Evolutionary conservation across 192 early-diverging fungal genomes (phyloP).

Genomic region (Linnemannia elongata): DNA sequence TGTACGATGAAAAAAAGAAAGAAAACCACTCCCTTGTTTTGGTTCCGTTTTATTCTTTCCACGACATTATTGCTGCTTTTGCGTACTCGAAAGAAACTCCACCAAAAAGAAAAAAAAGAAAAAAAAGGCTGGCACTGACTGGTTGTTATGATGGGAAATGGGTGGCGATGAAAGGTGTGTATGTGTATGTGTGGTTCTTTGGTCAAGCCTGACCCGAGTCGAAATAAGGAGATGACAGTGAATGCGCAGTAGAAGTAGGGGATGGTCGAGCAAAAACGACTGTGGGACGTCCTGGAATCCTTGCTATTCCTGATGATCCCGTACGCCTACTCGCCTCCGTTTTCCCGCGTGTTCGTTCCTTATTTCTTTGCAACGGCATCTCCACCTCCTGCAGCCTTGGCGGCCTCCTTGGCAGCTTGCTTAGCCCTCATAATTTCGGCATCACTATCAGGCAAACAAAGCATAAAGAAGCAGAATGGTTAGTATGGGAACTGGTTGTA

Average conservation of each 20-base stretch:
- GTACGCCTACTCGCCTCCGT: not conserved
- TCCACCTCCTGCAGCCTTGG: slow-evolving; percentile 11
- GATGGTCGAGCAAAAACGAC: not conserved
- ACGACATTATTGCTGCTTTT: not conserved
- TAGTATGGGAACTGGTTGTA: not conserved
- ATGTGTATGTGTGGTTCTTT: not conserved
- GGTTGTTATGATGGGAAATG: not conserved
- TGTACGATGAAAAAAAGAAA: not conserved
- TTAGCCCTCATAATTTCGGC: slow-evolving; percentile 52
- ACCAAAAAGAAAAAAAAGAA: not conserved
- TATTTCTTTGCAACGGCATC: slow-evolving; percentile 34
- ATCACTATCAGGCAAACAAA: slow-evolving; percentile 20
- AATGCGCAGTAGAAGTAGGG: not conserved
- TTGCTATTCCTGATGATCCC: not conserved
- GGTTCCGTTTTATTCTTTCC: slow-evolving; percentile 6
- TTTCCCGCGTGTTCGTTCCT: not conserved
- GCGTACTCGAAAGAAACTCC: too few species aligned
- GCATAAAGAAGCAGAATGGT: not conserved
- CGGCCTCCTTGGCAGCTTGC: slow-evolving; percentile 44
- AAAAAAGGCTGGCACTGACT: not conserved
- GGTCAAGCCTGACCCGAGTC: not conserved
- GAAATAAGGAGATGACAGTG: not conserved
- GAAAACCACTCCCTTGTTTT: not conserved
- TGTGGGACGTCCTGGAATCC: not conserved
- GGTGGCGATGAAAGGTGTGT: not conserved